phyloP scores from a whole-genome alignment of 2,329 filamentous ascomycete species.

The Penicillium digitatum region DNA sequence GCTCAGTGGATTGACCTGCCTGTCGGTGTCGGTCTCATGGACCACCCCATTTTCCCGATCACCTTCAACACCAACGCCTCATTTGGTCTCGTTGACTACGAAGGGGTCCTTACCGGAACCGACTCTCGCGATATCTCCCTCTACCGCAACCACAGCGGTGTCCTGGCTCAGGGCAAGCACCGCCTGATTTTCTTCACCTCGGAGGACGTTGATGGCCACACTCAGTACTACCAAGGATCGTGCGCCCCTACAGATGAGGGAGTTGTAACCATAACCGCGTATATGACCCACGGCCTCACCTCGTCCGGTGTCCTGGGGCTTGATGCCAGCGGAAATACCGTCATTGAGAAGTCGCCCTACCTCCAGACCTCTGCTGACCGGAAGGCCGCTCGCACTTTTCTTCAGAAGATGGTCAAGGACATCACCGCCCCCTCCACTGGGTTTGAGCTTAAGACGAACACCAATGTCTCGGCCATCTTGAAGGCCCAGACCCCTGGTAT shows the following conservation, averaged over 20 bases:
- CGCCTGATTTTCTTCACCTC: slow-evolving; percentile 28
- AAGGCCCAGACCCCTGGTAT: slow-evolving; percentile 44
- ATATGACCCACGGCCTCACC: slow-evolving; percentile 29
- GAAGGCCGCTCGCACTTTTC: slow-evolving; percentile 19
- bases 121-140: slow-evolving; percentile 22
- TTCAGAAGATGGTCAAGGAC: slow-evolving; percentile 21
- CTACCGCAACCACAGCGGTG: slow-evolving; percentile 21
- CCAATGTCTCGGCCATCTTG: slow-evolving; percentile 25
- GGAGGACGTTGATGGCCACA: slow-evolving; percentile 23
- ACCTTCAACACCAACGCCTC: slow-evolving; percentile 16
- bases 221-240: slow-evolving; percentile 28
- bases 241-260: slow-evolving; percentile 18
- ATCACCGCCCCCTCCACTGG: slow-evolving; percentile 21
- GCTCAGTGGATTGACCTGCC: slow-evolving; percentile 51
- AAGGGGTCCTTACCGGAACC: slow-evolving; percentile 18
- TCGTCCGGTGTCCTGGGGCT: slow-evolving; percentile 26
- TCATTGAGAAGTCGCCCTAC: slow-evolving; percentile 27
- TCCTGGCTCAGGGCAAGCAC: slow-evolving; percentile 25
- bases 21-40: slow-evolving; percentile 50
- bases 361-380: slow-evolving; percentile 22
- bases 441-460: slow-evolving; percentile 22
- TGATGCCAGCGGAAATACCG: slow-evolving; percentile 23
- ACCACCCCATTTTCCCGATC: slow-evolving; percentile 34
- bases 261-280: slow-evolving; percentile 22
- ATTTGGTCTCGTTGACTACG: slow-evolving; percentile 19